Evolutionary conservation across 2,329 filamentous ascomycete species (phyloP), one percentile per base, ranked within the genome.

Genomic region (Neofusicoccum laricinum): DNA sequence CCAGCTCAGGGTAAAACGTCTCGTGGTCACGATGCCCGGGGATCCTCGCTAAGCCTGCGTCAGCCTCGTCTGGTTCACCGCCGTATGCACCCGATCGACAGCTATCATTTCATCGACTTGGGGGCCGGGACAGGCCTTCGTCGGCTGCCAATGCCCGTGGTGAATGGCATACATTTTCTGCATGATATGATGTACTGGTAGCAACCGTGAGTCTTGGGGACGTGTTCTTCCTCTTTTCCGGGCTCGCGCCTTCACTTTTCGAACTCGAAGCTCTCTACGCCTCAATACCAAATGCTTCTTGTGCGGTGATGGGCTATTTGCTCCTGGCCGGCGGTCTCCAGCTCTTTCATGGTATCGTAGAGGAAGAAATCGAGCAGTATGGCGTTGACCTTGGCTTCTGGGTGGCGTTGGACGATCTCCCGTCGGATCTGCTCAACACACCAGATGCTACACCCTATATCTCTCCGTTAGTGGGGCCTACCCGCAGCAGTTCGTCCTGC

Each of bases 281-380:
- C 2, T 77, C 70, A 97, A 77, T 97, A 97, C 93, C 93, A 97
- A 67, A 97, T 97, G 73, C 92, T 96, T 74, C 93, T 86, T 48
- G 93, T 97, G 68, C 93, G 85, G 78, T 97, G 93, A 78, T 97
- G 93, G 4, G 92, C 91, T 66, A 92, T 85, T 45, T 71, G 67
- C 80, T 82, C 72, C 88, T 85, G 66, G 61, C 48, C 71, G 6
- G 73, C 74, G 34, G 71, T 71, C 76, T 98, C 94, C 73, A 90
- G 77, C 72, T 92, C 90, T 76, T 98, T 99, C 79, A 95, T 93
- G 17, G 90, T 88, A 78, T 99, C 95, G 74, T 99, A 99, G 63
- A 99, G 81, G 77, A 97, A 97, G 78, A 98, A 99, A 77, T 99
- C 95, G 67, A 99, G 95, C 70, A 99, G 77, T 43, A 98, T 92